Evolutionary conservation across 1,139 yeast genomes (phyloP).

Genomic region (Candida dubliniensis): DNA sequence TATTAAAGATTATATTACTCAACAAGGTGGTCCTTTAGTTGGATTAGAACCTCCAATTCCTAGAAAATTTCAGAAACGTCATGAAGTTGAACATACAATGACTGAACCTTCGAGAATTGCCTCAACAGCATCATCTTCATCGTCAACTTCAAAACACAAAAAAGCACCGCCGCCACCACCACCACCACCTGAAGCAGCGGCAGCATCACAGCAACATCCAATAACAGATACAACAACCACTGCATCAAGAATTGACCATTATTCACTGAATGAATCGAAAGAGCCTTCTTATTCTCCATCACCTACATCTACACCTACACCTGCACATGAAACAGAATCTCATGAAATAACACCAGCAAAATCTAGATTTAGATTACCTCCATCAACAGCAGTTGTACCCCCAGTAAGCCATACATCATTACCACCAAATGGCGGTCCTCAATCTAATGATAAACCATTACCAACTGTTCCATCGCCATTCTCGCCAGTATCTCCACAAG

Average conservation of each 20-base stretch:
- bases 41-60: constrained; percentile 88
- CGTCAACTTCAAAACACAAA: constrained; percentile 23
- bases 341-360: constrained; percentile 11
- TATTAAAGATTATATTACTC: constrained; percentile 71
- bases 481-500: constrained; percentile 9
- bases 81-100: constrained; percentile 5
- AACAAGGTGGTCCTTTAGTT: constrained; percentile 82
- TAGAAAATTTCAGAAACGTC: constrained; percentile 45
- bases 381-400: constrained; percentile 25
- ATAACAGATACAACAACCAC: constrained; percentile 6
- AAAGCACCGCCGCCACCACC: constrained; percentile 53
- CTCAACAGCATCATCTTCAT: constrained; percentile 12
- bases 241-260: constrained; percentile 11
- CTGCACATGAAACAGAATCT: constrained; percentile 15
- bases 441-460: constrained; percentile 8
- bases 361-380: constrained; percentile 30
- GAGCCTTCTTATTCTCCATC: constrained; percentile 9
- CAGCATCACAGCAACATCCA: constrained; percentile 9
- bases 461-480: constrained; percentile 6
- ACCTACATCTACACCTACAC: constrained; percentile 15
- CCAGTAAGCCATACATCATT: constrained; percentile 36
- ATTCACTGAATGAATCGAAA: constrained; percentile 9
- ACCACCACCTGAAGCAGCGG: constrained; percentile 22
- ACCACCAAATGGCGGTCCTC: constrained; percentile 12
- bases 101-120: no score